Evolutionary conservation across 2,329 filamentous ascomycete genomes (phyloP).

Genomic region (Penicillium sp.): DNA sequence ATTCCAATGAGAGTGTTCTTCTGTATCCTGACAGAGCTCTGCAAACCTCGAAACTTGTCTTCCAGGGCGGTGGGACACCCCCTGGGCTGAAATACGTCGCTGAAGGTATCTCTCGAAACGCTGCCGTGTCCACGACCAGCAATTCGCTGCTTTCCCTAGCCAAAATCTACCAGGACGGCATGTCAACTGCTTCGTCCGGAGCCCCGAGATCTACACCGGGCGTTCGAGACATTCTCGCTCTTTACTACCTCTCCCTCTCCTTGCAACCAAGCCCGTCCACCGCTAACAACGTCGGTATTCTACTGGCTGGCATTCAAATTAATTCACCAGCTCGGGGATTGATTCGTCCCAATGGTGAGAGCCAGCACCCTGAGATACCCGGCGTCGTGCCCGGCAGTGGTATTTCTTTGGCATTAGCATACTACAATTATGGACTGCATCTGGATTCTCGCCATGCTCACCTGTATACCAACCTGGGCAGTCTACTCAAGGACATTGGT

Average conservation of each 20-base stretch:
- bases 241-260: conserved; percentile 94
- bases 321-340: conserved; percentile 46
- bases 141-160: conserved; percentile 92
- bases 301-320: conserved; percentile 93
- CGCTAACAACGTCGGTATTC: conserved; percentile 95
- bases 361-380: conserved; percentile 60
- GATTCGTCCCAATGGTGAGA: conserved; percentile 37
- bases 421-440: conserved; percentile 91
- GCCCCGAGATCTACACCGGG: conserved; percentile 66
- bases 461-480: conserved; percentile 94
- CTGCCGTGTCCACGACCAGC: conserved; percentile 88
- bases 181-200: conserved; percentile 70
- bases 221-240: conserved; percentile 86
- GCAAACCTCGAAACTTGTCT: conserved; percentile 79
- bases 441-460: conserved; percentile 90
- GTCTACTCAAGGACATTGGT: conserved; percentile 92
- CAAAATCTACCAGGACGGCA: conserved; percentile 96
- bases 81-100: conserved; percentile 75
- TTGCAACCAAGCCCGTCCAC: conserved; percentile 96
- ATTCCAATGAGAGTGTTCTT: conserved; percentile 64
- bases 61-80: conserved; percentile 71
- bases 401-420: conserved; percentile 81
- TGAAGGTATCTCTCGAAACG: conserved; percentile 70
- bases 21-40: conserved; percentile 82
- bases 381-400: conserved; percentile 85